Conservation (phyloP, 768 basidiomycete species). For the Tephrocybe rancida region DNA sequence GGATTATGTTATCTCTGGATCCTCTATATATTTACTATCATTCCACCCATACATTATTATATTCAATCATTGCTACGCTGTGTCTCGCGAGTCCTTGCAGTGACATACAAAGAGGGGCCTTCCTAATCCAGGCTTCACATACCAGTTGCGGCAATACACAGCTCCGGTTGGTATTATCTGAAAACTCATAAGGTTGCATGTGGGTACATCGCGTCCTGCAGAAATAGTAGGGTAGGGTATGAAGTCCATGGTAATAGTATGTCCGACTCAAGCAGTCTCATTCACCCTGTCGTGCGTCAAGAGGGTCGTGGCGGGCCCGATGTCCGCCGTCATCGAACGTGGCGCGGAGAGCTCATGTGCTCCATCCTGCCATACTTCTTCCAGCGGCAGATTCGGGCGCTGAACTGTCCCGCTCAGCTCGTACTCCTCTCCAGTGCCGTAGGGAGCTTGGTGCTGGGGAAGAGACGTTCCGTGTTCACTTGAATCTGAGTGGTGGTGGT, state of each 20-base stretch:
- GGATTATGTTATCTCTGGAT: neutral
- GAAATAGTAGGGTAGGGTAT: too few relatives aligned
- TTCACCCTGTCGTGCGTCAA: neutral
- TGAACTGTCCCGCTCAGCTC: conserved; percentile 37
- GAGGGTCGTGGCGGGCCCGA: neutral
- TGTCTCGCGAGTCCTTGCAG: too few relatives aligned
- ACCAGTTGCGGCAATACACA: too few relatives aligned
- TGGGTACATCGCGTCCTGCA: too few relatives aligned
- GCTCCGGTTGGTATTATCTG: too few relatives aligned
- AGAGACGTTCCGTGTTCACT: conserved; percentile 10
- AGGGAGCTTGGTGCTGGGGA: conserved; percentile 9
- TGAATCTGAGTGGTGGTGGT: conserved; percentile 18
- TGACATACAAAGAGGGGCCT: too few relatives aligned
- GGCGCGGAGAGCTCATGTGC: conserved; percentile 17
- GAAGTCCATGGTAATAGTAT: too few relatives aligned
- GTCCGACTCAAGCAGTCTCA: neutral
- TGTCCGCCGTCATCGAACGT: conserved; percentile 5
- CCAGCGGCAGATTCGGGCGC: conserved; percentile 30
- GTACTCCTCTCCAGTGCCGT: conserved; percentile 13
- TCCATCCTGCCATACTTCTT: conserved; percentile 38
- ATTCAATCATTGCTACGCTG: too few relatives aligned
- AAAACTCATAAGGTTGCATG: too few relatives aligned
- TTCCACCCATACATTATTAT: too few relatives aligned
- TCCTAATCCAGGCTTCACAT: too few relatives aligned
- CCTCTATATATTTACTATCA: too few relatives aligned